Percentiles rank a stretch among this genome's conserved stretches.
These are phyloP conservation scores for Dactylella cylindrospora DNA, from an alignment of 2,329 filamentous ascomycete genomes.

Conservation along the genomic window DNA sequence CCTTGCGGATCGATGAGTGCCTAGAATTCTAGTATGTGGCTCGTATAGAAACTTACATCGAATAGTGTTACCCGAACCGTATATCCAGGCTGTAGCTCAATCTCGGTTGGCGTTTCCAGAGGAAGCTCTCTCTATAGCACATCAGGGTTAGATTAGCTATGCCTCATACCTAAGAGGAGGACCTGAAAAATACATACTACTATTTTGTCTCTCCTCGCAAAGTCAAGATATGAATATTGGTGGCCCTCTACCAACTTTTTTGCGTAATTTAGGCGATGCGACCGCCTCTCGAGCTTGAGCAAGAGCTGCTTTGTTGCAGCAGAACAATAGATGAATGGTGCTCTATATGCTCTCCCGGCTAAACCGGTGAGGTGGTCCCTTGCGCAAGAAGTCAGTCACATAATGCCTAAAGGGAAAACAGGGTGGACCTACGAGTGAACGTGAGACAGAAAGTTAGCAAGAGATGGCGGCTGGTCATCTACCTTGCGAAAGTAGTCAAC, in stretches of 20 bases:
- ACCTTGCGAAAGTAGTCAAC: conserved; percentile 78
- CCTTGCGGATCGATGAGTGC: too few relatives aligned
- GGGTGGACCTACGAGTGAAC: conserved; percentile 61
- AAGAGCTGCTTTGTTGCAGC: conserved; percentile 77
- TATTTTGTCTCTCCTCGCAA: conserved; percentile 57
- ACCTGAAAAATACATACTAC: conserved; percentile 10
- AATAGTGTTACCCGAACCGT: conserved; percentile 79
- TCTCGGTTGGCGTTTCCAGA: conserved; percentile 72
- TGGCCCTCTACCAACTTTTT: conserved; percentile 74
- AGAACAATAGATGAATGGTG: conserved; percentile 89
- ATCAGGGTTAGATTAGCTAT: conserved; percentile 14
- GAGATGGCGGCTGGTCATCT: conserved; percentile 59
- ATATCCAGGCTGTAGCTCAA: conserved; percentile 71
- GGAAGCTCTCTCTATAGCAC: conserved; percentile 70
- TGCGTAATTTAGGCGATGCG: conserved; percentile 77
- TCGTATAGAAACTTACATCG: conserved; percentile 66
- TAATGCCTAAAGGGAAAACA: background rate
- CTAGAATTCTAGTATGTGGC: background rate
- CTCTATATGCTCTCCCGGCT: conserved; percentile 64
- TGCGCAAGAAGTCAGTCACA: background rate
- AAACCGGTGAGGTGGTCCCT: conserved; percentile 84
- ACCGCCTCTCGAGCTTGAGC: conserved; percentile 74
- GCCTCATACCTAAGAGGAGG: conserved; percentile 56
- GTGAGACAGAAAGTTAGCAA: conserved; percentile 88
- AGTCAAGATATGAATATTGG: conserved; percentile 73